These are phyloP conservation scores for Cryptosporidium sp. DNA, from an alignment of 169 alveolate genomes.

Conservation along the genomic window DNA sequence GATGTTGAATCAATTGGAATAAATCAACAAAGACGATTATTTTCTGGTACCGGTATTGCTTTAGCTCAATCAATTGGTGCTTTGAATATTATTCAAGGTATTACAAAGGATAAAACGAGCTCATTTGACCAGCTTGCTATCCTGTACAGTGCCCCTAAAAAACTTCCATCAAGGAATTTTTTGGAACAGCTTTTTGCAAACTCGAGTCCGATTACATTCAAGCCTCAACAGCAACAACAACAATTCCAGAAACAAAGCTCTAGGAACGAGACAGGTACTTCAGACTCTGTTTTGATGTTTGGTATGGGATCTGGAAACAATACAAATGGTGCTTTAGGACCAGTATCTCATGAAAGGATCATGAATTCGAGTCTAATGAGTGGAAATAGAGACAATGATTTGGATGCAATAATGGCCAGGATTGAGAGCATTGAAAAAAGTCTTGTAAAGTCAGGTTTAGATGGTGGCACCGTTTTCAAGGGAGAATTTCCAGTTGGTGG, in stretches of 20 bases:
- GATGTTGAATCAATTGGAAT: conserved; percentile 68
- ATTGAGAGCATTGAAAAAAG: conserved; percentile 21
- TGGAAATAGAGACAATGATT: neutral
- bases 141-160: conserved; percentile 57
- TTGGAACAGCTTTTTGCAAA: conserved; percentile 55
- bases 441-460: neutral
- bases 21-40: conserved; percentile 54
- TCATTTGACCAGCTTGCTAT: conserved; percentile 70
- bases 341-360: neutral
- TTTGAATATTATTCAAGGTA: conserved; percentile 63
- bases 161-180: conserved; percentile 41
- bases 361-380: conserved; percentile 13
- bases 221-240: conserved; percentile 9
- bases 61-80: conserved; percentile 73
- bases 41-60: conserved; percentile 74
- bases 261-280: neutral
- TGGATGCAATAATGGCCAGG: conserved; percentile 29
- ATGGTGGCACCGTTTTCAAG: neutral
- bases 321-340: neutral
- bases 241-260: neutral
- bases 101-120: conserved; percentile 33
- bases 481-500: neutral
- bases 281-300: conserved; percentile 8
- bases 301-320: conserved; percentile 26
- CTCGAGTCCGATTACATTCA: conserved; percentile 30